Evolutionary conservation across 768 basidiomycete genomes (phyloP), one percentile per base, ranked within the genome.

Genomic region (Galerina marginata): DNA sequence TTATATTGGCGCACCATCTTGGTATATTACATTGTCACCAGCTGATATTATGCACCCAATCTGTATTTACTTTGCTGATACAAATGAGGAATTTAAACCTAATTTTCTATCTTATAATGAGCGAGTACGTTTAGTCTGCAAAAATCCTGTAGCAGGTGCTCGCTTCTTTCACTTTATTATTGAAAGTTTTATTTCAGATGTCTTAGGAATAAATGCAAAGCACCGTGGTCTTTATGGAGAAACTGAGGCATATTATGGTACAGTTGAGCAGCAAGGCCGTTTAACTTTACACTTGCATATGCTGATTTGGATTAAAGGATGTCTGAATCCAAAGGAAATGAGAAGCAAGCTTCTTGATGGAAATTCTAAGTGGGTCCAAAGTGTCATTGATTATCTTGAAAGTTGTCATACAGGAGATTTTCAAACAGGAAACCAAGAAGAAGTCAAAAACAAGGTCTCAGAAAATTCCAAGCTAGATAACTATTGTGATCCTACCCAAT

Each of bases 101-200:
- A 25, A n/a, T 5, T 23, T 47, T 25, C 7, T 47, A 12, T 26
- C 46, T 12, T 47, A 47, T 47, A 26, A 62, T 59, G 62, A 67
- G 20, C 42, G 62, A 9, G 48, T 60, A 9, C 46, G 46, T 36
- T 36, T 61, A 12, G 53, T 65, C 25, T 54, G 65, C 3, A 20
- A 54, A 9, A 76, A 76, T 56, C 75, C 73, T 6, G 74, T 74
- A 1, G 74, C 73, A 9, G 63, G 66, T 43, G 74, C 77, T 0
- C 20, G 69, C 0, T 75, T 77, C 47, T 78, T 76, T 54, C 62
- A 75, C 40, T 67, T 71, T 15, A 69, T 75, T 56, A 63, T 73
- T 0, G 20, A 67, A 3, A 48, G 61, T 1, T 74, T 75, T 46
- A 61, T 76, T 2, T 60, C 63, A 12, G 62, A 71, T 56, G 53